Conservation (phyloP, 345 rosid genomes). For the Populus davidiana region DNA sequence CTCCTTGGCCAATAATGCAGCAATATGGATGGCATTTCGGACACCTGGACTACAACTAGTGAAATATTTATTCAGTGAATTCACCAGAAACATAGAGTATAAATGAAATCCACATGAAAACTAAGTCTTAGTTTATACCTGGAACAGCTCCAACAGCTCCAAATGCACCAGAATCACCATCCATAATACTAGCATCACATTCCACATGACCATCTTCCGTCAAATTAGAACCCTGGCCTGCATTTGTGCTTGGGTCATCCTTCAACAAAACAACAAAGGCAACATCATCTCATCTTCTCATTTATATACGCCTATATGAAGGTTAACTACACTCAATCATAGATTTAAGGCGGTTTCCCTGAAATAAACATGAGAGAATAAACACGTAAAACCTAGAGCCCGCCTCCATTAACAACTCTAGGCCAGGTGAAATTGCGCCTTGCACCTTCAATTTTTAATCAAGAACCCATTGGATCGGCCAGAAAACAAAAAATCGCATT, state of each 20-base stretch:
- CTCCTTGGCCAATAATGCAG: conserved; percentile 71
- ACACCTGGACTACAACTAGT: conserved; percentile 78
- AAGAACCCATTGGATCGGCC: not conserved
- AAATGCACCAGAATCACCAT: conserved; percentile 76
- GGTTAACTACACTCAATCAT: not conserved
- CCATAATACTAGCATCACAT: conserved; percentile 94
- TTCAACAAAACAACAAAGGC: conserved; percentile 16
- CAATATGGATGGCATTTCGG: conserved; percentile 80
- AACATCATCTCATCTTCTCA: not conserved
- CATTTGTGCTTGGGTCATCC: conserved; percentile 91
- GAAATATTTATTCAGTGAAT: conserved; percentile 28
- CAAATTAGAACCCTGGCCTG: conserved; percentile 94
- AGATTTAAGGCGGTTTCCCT: conserved; percentile 1
- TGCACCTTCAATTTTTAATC: not conserved
- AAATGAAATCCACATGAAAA: not conserved
- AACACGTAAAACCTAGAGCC: conserved; percentile 2
- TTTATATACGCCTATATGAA: not conserved
- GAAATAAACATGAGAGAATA: not conserved
- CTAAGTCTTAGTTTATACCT: conserved; percentile 39
- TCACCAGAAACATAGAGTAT: conserved; percentile 4
- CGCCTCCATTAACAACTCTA: not conserved
- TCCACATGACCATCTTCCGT: conserved; percentile 90
- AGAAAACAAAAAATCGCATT: not conserved
- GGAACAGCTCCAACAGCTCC: conserved; percentile 98
- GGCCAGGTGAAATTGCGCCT: conserved; percentile 12